Conservation (phyloP, 768 basidiomycete species). For the Panaeolus cyanescens region DNA sequence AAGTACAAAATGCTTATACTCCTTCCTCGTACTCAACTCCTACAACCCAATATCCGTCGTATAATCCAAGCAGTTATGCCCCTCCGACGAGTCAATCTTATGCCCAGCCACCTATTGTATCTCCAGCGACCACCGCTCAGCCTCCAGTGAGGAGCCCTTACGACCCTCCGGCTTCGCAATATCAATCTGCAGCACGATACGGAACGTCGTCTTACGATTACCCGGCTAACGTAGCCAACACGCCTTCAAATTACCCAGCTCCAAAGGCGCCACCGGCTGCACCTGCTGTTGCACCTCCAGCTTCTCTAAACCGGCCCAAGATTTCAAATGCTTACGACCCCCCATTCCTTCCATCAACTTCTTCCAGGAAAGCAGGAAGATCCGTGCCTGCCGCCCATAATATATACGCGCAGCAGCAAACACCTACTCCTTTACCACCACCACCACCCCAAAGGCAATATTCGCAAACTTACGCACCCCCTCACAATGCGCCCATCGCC, state of each 20-base stretch:
- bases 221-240: neutral
- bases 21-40: neutral
- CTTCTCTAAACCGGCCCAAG: constrained; percentile 60
- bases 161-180: constrained; percentile 8
- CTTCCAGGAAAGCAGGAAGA: constrained; percentile 18
- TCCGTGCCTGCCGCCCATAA: constrained; percentile 16
- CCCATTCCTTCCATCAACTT: constrained; percentile 53
- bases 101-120: constrained; percentile 15
- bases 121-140: constrained; percentile 22
- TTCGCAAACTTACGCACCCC: neutral
- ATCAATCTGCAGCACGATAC: neutral
- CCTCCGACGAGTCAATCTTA: neutral
- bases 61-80: neutral
- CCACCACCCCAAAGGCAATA: constrained; percentile 4
- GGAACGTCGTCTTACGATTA: neutral
- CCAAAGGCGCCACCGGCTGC: constrained; percentile 17
- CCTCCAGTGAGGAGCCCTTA: constrained; percentile 20
- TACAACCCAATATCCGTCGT: neutral
- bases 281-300: constrained; percentile 33
- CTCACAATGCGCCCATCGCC: neutral
- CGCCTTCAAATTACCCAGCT: neutral
- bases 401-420: constrained; percentile 18
- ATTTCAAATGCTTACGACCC: constrained; percentile 77
- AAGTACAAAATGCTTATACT: neutral
- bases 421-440: constrained; percentile 8